Conservation (phyloP, 495 filamentous ascomycete genomes). For the Lindgomyces ingoldianus region DNA sequence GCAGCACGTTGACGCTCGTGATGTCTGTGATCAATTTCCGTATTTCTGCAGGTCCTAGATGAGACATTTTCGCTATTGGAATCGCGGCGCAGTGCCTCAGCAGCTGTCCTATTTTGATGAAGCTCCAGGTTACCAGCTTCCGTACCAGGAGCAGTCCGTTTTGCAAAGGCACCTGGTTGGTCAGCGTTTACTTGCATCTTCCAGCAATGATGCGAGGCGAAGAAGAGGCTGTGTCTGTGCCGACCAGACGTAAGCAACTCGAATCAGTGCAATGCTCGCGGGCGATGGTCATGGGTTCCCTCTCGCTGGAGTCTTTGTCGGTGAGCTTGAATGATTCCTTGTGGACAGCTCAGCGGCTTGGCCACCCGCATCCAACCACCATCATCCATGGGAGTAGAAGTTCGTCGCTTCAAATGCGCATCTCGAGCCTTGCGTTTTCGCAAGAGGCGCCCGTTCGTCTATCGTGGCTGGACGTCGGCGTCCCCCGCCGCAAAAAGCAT, state of each 20-base stretch:
- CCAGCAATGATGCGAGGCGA: neutral
- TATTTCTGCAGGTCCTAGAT: neutral
- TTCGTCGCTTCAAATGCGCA: neutral
- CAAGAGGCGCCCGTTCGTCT: neutral
- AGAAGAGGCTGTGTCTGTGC: slow-evolving; percentile 7
- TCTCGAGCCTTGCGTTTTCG: neutral
- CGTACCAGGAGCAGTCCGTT: neutral
- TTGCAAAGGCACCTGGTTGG: slow-evolving; percentile 3
- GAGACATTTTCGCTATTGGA: neutral
- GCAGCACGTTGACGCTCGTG: neutral
- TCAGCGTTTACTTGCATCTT: neutral
- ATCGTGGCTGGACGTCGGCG: slow-evolving; percentile 8
- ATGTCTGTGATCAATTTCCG: neutral
- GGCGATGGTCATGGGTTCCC: neutral
- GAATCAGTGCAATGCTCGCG: neutral
- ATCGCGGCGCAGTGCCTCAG: neutral
- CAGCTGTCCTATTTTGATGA: neutral
- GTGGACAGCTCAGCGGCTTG: slow-evolving; percentile 1
- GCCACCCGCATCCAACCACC: neutral
- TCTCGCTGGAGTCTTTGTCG: too few species aligned
- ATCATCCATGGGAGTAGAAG: slow-evolving; percentile 5
- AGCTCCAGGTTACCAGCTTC: slow-evolving; percentile 12
- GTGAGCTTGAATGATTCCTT: neutral
- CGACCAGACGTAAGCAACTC: neutral
- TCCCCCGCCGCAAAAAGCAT: slow-evolving; percentile 28